Evolutionary conservation across 208 protist genomes (phyloP).

Genomic region (Leishmania guyanensis): DNA sequence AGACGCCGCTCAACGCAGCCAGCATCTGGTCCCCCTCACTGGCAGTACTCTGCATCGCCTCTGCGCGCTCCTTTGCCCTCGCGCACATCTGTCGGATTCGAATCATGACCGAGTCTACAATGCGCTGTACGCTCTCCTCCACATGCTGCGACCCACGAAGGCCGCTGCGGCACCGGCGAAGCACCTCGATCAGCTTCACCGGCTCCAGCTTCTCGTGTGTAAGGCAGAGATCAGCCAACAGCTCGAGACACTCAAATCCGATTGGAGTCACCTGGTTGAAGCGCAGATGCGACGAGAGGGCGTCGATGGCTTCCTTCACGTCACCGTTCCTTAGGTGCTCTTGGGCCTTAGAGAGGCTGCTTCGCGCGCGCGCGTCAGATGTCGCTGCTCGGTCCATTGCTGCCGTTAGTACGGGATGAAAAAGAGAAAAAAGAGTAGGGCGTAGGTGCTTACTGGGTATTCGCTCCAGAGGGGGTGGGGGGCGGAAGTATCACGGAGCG

Average conservation of each 20-base stretch:
- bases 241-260: constrained; percentile 54
- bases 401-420: background rate
- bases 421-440: background rate
- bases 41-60: constrained; percentile 33
- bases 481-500: background rate
- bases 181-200: constrained; percentile 33
- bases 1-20: constrained; percentile 55
- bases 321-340: constrained; percentile 47
- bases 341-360: constrained; percentile 56
- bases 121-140: constrained; percentile 51
- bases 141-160: constrained; percentile 58
- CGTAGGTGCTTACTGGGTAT: background rate
- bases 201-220: constrained; percentile 31
- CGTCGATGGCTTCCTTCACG: constrained; percentile 56
- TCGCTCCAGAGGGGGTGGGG: no score
- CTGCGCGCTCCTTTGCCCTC: constrained; percentile 29
- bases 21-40: constrained; percentile 55
- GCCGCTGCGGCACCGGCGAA: constrained; percentile 37
- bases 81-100: constrained; percentile 50
- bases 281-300: constrained; percentile 38
- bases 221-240: constrained; percentile 64
- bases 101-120: constrained; percentile 52
- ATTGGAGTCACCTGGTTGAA: constrained; percentile 42
- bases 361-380: constrained; percentile 46
- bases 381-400: constrained; percentile 30